Base-by-base conservation (phyloP, 108 stramenopile genomes). In the Fragilaria crotonensis region DNA sequence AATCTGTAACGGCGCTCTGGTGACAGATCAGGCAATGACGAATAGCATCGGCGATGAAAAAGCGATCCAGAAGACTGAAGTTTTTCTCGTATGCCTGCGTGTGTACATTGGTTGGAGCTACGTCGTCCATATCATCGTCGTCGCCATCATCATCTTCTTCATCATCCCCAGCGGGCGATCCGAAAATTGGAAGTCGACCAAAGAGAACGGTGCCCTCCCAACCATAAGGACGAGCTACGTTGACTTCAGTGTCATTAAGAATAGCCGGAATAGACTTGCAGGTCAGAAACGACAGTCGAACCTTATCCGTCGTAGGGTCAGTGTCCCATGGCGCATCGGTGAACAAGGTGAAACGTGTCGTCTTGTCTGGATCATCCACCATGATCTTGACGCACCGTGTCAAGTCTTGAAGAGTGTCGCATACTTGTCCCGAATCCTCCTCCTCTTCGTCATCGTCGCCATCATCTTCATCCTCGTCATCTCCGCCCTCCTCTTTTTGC, bases 171-270 rank as follows among this genome's bases (percentile, higher is more conserved):
- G 18, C 57, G 33, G 45, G 54, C 1, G 75, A 70, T 26, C 85
- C 90, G 66, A 92, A 92, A 60, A 92, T 86, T 5, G 86, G 82
- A 33, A 92, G 77, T n/a, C 90, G 72, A 21, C 90, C 90, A 66
- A 84, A 85, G 17, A 92, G 62, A 22, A 85, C 66, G 3, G n/a
- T n/a, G n/a, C n/a, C n/a, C n/a, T n/a, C n/a, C n/a, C n/a, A n/a
- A n/a, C n/a, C n/a, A n/a, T n/a, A n/a, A n/a, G n/a, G n/a, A n/a
- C n/a, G n/a, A n/a, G n/a, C n/a, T n/a, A n/a, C n/a, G n/a, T n/a
- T n/a, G n/a, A n/a, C n/a, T n/a, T n/a, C n/a, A n/a, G n/a, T n/a
- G n/a, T n/a, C n/a, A n/a, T n/a, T n/a, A n/a, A n/a, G n/a, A n/a
- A n/a, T n/a, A 7, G 50, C 50, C 50, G 7, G 7, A 20, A 9